Base-by-base conservation (phyloP, 345 rosid genomes). In the Eucalyptus erythrocorys region DNA sequence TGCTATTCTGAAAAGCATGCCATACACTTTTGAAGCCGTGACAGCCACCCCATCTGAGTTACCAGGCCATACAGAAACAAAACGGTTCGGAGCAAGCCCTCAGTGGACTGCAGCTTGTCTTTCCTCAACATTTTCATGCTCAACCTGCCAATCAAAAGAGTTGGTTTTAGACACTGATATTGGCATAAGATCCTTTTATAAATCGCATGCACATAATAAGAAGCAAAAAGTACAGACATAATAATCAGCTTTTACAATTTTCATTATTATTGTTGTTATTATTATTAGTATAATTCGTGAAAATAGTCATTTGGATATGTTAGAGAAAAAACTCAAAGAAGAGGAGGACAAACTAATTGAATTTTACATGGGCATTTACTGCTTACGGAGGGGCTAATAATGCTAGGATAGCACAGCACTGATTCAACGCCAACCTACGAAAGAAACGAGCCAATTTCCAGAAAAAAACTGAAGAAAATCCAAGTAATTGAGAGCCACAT, bases 81-180 rank as follows among this genome's bases (percentile, higher is more conserved):
- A 3, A 68, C 26, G 3, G 80, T 17, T 68, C 7, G 55, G 42
- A 15, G 7, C 15, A 24, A 37, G 47, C 64, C 87, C 88, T 92
- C 93, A 92, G 30, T 91, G 87, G 57, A 66, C 85, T 15, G 90
- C 93, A 84, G 90, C 87, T 85, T 84, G 94, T 87, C 95, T 93
- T 87, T 91, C 94, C 59, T 80, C 92, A 47, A 87, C 92, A 90
- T 93, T 92, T 87, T 96, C 98, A 82, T 86, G 92, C 89, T 95
- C 97, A 51, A 96, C 96, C 96, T 95, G 93, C 86, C 26, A 86
- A 86, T 84, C n/a, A 53, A 12, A 68, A 68, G 43, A 87, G 53
- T 48, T 48, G 61, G 86, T 57, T 48, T 84, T 6, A 51, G 47
- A 64, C 19, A 27, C 10, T 86, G 53, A 24, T 50, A 30, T 42